Base-by-base conservation (phyloP, 768 basidiomycete species). In the Lactarius hatsudake region DNA sequence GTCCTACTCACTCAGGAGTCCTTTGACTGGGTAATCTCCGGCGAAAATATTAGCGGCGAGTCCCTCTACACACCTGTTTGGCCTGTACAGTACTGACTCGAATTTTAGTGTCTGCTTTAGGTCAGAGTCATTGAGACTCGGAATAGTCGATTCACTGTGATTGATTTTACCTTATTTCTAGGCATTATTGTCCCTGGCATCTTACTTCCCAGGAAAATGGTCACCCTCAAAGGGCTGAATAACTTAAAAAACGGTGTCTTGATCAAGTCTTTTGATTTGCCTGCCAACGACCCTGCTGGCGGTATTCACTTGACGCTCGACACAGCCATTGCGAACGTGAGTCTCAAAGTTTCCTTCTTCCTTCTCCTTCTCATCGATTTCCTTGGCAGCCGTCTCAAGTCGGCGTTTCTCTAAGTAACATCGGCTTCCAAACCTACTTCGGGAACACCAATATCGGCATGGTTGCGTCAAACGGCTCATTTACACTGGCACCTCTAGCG, bases 181-280 rank as follows among this genome's bases (percentile, higher is more conserved):
- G 87, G 87, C 30, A 86, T 90, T 67, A 76, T 79, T 26, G 85
- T 90, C 36, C 69, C 84, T 38, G 84, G 82, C 1, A 84, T 91
- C 64, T 75, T 77, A 3, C 80, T 89, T 53, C 72, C 83, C 3
- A 76, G 81, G 48, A 88, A 89, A 78, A 78, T 75, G 8, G 84
- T 91, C 12, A 82, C 84, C 5, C 76, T 91, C 48, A 87, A 87
- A 69, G 90, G 89, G 15, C 87, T 91, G 78, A 87, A 90, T 73
- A 85, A 86, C 28, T 76, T 91, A 43, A 81, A 86, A 76, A 80
- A 79, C 51, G 86, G 86, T 15, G 88, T 91, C 23, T 76, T 75
- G 30, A 88, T 91, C 66, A 76, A 86, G 30, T 82, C 84, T 2
- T 91, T 91, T 71, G 87, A 91, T 75, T 75, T 91, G 30, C 89